Conservation (phyloP, 1,139 yeast genomes). For the Debaryomycetaceae sp. region DNA sequence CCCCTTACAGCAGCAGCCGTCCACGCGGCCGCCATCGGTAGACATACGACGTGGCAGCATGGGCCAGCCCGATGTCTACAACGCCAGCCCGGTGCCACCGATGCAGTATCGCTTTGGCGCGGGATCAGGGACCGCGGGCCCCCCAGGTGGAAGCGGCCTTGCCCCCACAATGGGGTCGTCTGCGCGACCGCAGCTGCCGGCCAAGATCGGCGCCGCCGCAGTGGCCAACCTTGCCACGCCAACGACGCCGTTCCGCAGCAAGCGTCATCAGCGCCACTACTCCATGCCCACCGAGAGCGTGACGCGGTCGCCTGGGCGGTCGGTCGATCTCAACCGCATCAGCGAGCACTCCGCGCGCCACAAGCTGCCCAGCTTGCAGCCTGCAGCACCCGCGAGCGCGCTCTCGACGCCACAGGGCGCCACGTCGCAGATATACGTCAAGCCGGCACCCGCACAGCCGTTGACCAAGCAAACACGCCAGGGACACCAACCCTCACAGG, state of each 20-base stretch:
- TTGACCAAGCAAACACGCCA: constrained; percentile 32
- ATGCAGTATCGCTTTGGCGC: constrained; percentile 41
- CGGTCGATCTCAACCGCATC: constrained; percentile 13
- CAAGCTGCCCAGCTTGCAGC: constrained; percentile 2
- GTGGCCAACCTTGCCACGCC: constrained; percentile 51
- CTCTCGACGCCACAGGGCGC: constrained; percentile 22
- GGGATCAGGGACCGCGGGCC: constrained; percentile 13
- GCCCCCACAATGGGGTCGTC: too few species aligned
- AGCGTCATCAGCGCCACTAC: constrained; percentile 38
- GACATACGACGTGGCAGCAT: constrained; percentile 7
- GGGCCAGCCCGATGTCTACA: constrained; percentile 14
- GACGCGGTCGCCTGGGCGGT: constrained; percentile 8
- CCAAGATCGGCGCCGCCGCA: constrained; percentile 69
- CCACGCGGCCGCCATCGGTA: constrained; percentile 1
- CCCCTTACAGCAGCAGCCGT: constrained; percentile 8
- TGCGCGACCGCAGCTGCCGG: constrained; percentile 54
- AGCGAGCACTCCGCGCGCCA: constrained; percentile 1
- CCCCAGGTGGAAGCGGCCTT: too few species aligned
- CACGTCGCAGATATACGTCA: constrained; percentile 40
- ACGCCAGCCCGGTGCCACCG: constrained; percentile 32
- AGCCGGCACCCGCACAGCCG: constrained; percentile 44
- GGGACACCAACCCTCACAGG: constrained; percentile 40
- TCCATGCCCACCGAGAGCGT: constrained; percentile 36
- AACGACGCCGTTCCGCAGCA: constrained; percentile 24
- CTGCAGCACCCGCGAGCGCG: background rate